Evolutionary conservation across 2,329 filamentous ascomycete species (phyloP), one percentile per base, ranked within the genome.

Genomic region (Sporothrix brunneoviolacea): DNA sequence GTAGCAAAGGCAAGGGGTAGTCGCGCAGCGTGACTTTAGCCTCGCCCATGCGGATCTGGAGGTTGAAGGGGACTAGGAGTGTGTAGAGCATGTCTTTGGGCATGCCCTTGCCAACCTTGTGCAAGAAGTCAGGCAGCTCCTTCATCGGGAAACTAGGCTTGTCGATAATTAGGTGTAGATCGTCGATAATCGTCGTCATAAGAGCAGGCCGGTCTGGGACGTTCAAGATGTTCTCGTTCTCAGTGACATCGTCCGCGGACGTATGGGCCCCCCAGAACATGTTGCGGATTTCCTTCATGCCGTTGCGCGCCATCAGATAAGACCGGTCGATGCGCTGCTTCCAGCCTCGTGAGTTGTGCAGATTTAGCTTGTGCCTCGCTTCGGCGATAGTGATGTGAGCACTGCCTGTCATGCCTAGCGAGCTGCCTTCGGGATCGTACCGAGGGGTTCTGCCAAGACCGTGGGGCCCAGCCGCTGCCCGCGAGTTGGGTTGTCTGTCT

Each of bases 21-120:
- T 98, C 93, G 57, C 93, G 82, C 19, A 98, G 71, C 13, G 84
- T 85, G n/a, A 94, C 77, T 54, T 86, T 83, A 9, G 84, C 88
- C 67, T 98, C 93, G 44, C 90, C 87, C 83, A 96, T 91, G 54
- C 87, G 87, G 55, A 98, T 77, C 57, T 89, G 83, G 3, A 98
- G 76, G 65, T 86, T 87, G 83, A 96, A 89, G 0, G 93, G 94
- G 10, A 98, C 74, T 16, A 98, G 76, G 18, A 98, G 74, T 9
- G 89, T 83, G 64, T 97, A 98, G 61, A 91, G 75, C 79, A 90
- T 98, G 61, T 94, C 84, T 55, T 82, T 76, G 1, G 93, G 93
- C 82, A 98, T 94, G 1, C 93, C 93, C 69, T 98, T 98, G n/a
- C 93, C 93, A 52, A 97, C 84, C 42, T 82, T 80, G 62, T 96